Evolutionary conservation across 805 yeast genomes (phyloP), one percentile per base, ranked within the genome.

Genomic region (Hemisphaericaspora nanyangensis): DNA sequence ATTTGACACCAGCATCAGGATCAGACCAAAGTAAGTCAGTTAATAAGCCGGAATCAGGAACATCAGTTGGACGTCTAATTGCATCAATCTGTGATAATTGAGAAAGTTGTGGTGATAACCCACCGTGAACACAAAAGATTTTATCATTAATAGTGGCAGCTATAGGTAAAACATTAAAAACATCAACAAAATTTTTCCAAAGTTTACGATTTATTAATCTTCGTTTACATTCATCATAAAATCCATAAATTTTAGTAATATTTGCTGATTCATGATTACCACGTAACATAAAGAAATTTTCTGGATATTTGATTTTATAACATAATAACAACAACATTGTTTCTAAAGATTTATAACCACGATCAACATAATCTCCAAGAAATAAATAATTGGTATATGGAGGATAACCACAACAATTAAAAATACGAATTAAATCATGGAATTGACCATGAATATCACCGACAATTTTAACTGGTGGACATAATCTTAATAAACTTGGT

Each of bases 11-110:
- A 7, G 61, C 39, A 56, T 65, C 88, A 0, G 95, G 95, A 55
- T 85, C 93, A 0, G 90, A 82, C 93, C 95, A 85, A 29, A 85
- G 58, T 45, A 85, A 67, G 63, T 85, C 95, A 4, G 89, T 85
- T 42, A 85, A 66, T 26, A 85, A 62, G 0, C 95, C 95, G 46
- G 74, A 76, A 52, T 85, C 93, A 1, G 93, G 95, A 17, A 85
- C 80, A 60, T 85, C 95, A 2, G 93, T 85, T 7, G 95, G 95
- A 51, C 95, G 67, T 49, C 79, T 77, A 38, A 85, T 83, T 34
- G 73, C 73, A 50, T 80, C 81, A 42, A 85, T 81, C 56, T 85
- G 88, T 45, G 73, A 74, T 67, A 85, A 68, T 42, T 76, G 74
- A 18, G 70, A 69, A 45, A 85, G 64, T 30, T 79, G 80, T 4